Conservation (phyloP, 495 filamentous ascomycete genomes). For the Niebla homalea region DNA sequence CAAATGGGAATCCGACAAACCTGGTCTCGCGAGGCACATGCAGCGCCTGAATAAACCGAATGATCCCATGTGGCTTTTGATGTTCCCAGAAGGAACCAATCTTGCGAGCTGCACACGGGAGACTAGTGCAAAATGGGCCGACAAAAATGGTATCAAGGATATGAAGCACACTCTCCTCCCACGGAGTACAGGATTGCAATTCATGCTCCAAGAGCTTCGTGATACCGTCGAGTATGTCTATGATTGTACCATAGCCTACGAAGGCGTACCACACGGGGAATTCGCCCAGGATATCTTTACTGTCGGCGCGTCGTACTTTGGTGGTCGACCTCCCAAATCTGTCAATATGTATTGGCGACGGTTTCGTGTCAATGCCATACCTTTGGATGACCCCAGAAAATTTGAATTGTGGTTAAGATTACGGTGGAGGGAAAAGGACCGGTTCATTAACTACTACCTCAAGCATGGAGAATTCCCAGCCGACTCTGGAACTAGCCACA, state of each 20-base stretch:
- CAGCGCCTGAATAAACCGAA: conserved; percentile 48
- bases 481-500: conserved; percentile 23
- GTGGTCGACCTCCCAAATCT: conserved; percentile 65
- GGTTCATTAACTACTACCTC: conserved; percentile 56
- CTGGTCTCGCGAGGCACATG: conserved; percentile 52
- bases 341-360: conserved; percentile 79
- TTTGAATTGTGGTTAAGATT: conserved; percentile 65
- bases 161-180: conserved; percentile 56
- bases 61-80: conserved; percentile 75
- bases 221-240: conserved; percentile 67
- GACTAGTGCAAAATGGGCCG: conserved; percentile 53
- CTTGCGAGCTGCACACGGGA: conserved; percentile 48
- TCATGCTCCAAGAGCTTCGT: conserved; percentile 58
- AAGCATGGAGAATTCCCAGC: conserved; percentile 58
- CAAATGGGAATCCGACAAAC: conserved; percentile 68
- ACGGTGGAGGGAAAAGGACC: conserved; percentile 72
- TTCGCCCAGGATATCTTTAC: conserved; percentile 70
- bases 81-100: conserved; percentile 81
- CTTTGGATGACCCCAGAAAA: conserved; percentile 42
- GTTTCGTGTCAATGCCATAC: conserved; percentile 53
- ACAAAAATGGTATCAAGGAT: conserved; percentile 53
- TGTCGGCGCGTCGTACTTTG: conserved; percentile 56
- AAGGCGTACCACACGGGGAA: conserved; percentile 56
- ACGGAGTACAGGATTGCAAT: conserved; percentile 61
- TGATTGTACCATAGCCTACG: conserved; percentile 77